Percentiles rank a stretch among this genome's conserved stretches.
Conservation (phyloP, 441 rosid genomes). For the Bruguiera hainesii region DNA sequence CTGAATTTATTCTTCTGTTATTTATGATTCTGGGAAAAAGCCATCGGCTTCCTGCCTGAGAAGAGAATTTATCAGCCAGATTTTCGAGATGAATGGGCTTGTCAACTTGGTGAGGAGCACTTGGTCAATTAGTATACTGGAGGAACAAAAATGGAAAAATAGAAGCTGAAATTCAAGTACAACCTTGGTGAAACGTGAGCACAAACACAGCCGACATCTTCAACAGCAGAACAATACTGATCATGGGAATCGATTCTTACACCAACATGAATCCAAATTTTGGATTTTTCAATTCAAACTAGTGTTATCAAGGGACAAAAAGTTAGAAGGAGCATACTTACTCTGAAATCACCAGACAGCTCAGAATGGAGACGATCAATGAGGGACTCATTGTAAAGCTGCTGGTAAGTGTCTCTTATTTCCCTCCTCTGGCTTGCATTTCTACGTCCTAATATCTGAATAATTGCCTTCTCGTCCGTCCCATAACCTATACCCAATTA, state of each 20-base stretch:
- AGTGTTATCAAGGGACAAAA: too few relatives aligned
- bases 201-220: neutral
- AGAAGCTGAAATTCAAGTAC: too few relatives aligned
- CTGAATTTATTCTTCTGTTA: neutral
- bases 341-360: conserved; percentile 75
- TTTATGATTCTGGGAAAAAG: too few relatives aligned
- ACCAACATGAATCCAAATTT: too few relatives aligned
- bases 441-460: conserved; percentile 60
- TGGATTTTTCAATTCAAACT: too few relatives aligned
- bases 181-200: too few relatives aligned
- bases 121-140: too few relatives aligned
- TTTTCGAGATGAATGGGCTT: neutral
- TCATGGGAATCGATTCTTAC: neutral
- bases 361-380: conserved; percentile 55
- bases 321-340: conserved; percentile 20
- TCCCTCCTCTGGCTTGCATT: conserved; percentile 63
- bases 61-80: neutral
- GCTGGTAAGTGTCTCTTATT: conserved; percentile 60
- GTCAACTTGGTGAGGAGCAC: too few relatives aligned
- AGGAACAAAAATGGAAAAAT: too few relatives aligned
- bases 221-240: neutral
- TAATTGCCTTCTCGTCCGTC: conserved; percentile 66
- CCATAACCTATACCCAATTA: conserved; percentile 50
- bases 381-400: conserved; percentile 56
- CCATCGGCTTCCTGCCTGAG: too few relatives aligned